Percentiles rank a stretch among this genome's conserved stretches.
Evolutionary conservation across 164 flowering plant species (phyloP).

Genomic region (Tetrastigma voinierianum): DNA sequence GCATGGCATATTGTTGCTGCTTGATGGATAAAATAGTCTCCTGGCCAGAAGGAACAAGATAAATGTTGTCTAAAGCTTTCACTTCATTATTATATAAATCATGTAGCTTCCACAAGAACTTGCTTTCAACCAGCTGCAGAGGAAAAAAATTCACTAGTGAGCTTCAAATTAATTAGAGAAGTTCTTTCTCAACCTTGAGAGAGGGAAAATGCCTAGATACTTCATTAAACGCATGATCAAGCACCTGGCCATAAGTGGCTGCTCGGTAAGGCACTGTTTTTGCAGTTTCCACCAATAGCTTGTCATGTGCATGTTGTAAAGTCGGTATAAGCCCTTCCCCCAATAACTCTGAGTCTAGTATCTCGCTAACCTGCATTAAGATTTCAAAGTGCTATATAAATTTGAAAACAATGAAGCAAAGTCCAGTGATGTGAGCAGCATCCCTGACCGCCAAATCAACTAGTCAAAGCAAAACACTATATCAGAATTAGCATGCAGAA

Average conservation of each 20-base stretch:
- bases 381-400: constrained; percentile 5
- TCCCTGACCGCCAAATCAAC: neutral
- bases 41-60: constrained; percentile 62
- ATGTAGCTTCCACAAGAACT: constrained; percentile 67
- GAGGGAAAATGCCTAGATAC: neutral
- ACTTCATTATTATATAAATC: constrained; percentile 62
- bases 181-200: too few relatives aligned
- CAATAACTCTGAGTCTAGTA: constrained; percentile 93
- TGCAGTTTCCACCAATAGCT: constrained; percentile 69
- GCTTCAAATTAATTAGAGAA: neutral
- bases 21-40: constrained; percentile 48
- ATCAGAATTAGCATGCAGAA: neutral
- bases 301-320: constrained; percentile 90
- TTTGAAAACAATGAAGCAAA: neutral
- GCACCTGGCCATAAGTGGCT: constrained; percentile 81
- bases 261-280: constrained; percentile 82
- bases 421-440: neutral
- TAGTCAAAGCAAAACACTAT: neutral
- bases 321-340: constrained; percentile 97
- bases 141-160: constrained; percentile 2
- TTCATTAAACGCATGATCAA: neutral
- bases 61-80: constrained; percentile 53
- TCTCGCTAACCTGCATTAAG: constrained; percentile 84
- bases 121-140: constrained; percentile 76
- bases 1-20: constrained; percentile 76